Evolutionary conservation across 805 yeast species (phyloP).

Genomic region (Saturnispora silvae): DNA sequence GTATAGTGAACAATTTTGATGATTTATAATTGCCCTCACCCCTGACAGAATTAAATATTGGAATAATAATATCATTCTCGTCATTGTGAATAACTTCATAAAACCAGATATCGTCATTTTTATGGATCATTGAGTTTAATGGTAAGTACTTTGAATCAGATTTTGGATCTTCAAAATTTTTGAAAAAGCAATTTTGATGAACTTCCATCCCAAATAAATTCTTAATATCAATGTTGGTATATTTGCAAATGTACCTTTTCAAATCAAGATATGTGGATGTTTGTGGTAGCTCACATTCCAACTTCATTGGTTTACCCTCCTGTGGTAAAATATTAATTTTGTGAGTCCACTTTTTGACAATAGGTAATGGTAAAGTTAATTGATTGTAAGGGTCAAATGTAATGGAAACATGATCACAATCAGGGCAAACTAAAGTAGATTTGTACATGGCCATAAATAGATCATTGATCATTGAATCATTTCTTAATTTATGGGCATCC

Average conservation of each 20-base stretch:
- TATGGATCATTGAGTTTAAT: conserved; percentile 52
- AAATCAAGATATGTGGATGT: conserved; percentile 55
- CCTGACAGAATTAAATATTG: conserved; percentile 41
- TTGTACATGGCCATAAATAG: conserved; percentile 85
- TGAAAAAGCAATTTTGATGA: conserved; percentile 58
- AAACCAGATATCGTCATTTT: conserved; percentile 53
- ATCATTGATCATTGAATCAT: conserved; percentile 77
- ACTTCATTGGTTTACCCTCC: conserved; percentile 33
- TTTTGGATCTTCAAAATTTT: conserved; percentile 47
- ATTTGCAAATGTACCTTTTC: conserved; percentile 46
- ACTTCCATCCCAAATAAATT: conserved; percentile 47
- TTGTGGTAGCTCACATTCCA: conserved; percentile 67
- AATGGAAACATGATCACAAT: conserved; percentile 64
- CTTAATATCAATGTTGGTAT: conserved; percentile 28
- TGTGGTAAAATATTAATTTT: conserved; percentile 55
- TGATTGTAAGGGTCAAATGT: conserved; percentile 94
- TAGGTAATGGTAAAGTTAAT: conserved; percentile 80
- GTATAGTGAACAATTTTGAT: conserved; percentile 56
- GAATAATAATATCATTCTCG: conserved; percentile 46
- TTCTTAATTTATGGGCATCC: conserved; percentile 67
- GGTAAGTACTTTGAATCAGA: conserved; percentile 55
- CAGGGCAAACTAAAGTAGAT: conserved; percentile 83
- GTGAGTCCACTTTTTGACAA: conserved; percentile 60
- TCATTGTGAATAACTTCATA: conserved; percentile 33
- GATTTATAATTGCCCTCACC: conserved; percentile 26